Evolutionary conservation across 1,284 basidiomycete species (phyloP), one percentile per base, ranked within the genome.

Genomic region (Pulveroboletus sp.): DNA sequence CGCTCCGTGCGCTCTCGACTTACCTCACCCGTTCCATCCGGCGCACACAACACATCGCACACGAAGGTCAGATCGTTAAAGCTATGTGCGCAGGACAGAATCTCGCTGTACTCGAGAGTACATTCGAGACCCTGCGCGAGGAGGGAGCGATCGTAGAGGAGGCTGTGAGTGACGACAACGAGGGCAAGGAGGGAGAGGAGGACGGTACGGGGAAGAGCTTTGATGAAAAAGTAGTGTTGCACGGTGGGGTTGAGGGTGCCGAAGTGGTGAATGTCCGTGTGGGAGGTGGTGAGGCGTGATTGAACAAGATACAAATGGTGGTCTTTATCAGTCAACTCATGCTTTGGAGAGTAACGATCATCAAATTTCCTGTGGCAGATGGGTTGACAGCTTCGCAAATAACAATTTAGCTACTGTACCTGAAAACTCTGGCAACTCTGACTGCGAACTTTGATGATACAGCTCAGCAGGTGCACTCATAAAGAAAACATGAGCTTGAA

Each of bases 21-120:
- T 95, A 95, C 77, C 78, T 96, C 50, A 74, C 84, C 14, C 85
- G 92, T 4, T 89, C 92, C 0, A 81, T 94, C 60, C 82, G 92
- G 18, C 80, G 88, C 48, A 83, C 86, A 5, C 73, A 91, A n/a
- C 92, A 96, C 66, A 74, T 79, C 15, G 73, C 75, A 24, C 84
- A 89, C 46, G 89, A 94, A 67, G 82, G 82, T 7, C 80, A 84
- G 64, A 86, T 93, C 52, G 70, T 92, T 54, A 92, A 89, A 69
- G 82, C 83, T 18, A 78, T 93, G 55, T 82, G 81, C 60, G 77
- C 81, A 15, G 87, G 84, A 7, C 85, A 92, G 68, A 92, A 92
- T 65, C 78, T 90, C 25, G 81, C 81, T 60, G 81, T 65, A 10
- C 56, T 62, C 29, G 61, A 63, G 47, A 49, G 45, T 26, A 45